phyloP scores from a whole-genome alignment of 2,329 filamentous ascomycete genomes.

The Fusarium chaquense region DNA sequence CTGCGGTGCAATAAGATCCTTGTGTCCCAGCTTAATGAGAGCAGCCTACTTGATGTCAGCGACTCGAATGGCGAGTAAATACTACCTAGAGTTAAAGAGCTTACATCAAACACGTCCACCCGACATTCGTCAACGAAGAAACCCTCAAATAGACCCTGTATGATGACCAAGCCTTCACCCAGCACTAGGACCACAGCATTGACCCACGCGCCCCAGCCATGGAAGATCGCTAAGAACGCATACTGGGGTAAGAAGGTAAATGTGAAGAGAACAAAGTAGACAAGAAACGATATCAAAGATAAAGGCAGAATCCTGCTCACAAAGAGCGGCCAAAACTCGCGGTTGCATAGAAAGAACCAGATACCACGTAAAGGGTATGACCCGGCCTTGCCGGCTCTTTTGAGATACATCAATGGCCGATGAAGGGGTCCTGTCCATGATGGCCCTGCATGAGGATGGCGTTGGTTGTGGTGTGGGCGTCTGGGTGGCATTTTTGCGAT shows the following conservation, averaged over 20 bases:
- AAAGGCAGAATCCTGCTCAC: constrained; percentile 82
- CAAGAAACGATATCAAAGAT: constrained; percentile 82
- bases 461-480: constrained; percentile 13
- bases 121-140: constrained; percentile 84
- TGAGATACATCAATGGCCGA: constrained; percentile 58
- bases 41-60: constrained; percentile 64
- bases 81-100: constrained; percentile 39
- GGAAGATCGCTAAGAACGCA: constrained; percentile 89
- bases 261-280: constrained; percentile 87
- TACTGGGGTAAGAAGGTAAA: constrained; percentile 92
- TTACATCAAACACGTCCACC: constrained; percentile 86
- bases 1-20: constrained; percentile 75
- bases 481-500: constrained; percentile 37
- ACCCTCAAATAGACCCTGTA: constrained; percentile 77
- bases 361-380: constrained; percentile 77
- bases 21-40: constrained; percentile 78
- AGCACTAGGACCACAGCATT: constrained; percentile 89
- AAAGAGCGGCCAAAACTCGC: constrained; percentile 86
- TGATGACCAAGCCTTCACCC: constrained; percentile 81
- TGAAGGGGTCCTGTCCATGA: constrained; percentile 46
- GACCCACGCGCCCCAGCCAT: constrained; percentile 88
- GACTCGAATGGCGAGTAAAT: neutral
- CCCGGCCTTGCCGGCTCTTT: constrained; percentile 59
- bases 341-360: constrained; percentile 81
- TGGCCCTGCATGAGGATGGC: constrained; percentile 30